These are phyloP conservation scores for Suhomyces xylopsoci DNA, from an alignment of 805 yeast species.

Conservation along the genomic window DNA sequence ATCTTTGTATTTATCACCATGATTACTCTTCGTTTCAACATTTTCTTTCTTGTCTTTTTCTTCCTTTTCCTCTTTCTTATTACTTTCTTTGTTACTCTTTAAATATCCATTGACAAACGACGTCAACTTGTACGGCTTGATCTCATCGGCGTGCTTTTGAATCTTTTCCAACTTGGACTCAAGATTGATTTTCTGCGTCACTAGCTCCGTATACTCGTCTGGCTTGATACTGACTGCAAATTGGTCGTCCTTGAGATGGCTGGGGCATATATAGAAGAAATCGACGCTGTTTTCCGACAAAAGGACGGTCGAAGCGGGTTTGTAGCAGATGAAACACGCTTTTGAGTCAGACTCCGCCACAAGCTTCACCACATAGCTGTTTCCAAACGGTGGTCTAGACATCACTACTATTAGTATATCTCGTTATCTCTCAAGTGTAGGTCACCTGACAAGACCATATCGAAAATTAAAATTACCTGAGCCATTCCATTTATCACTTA, in stretches of 20 bases:
- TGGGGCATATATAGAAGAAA: slow-evolving; percentile 50
- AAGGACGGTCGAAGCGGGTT: slow-evolving; percentile 45
- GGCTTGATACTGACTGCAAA: slow-evolving; percentile 43
- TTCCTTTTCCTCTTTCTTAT: slow-evolving; percentile 16
- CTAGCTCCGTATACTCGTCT: slow-evolving; percentile 30
- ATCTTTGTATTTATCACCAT: slow-evolving; percentile 13
- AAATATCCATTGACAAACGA: slow-evolving; percentile 14
- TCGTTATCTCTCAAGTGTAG: too few relatives aligned
- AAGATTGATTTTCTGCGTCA: slow-evolving; percentile 18
- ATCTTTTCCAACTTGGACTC: slow-evolving; percentile 18
- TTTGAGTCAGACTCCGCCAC: slow-evolving; percentile 42
- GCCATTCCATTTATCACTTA: too few relatives aligned
- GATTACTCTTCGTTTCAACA: too few relatives aligned
- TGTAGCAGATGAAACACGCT: slow-evolving; percentile 51
- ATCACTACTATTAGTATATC: too few relatives aligned
- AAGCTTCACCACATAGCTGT: slow-evolving; percentile 40
- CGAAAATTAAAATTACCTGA: too few relatives aligned
- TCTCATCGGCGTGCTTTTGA: slow-evolving; percentile 20
- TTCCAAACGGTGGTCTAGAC: slow-evolving; percentile 22
- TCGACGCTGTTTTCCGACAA: slow-evolving; percentile 46
- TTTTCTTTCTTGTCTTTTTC: too few relatives aligned
- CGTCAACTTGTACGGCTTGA: slow-evolving; percentile 28
- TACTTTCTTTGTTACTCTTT: slow-evolving; percentile 3
- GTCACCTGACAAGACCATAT: too few relatives aligned
- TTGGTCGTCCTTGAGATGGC: slow-evolving; percentile 45